A percentile compares a stretch with the other conserved stretches of the same genome.
phyloP scores from a whole-genome alignment of 768 basidiomycete species.

The Kwoniella sp. region DNA sequence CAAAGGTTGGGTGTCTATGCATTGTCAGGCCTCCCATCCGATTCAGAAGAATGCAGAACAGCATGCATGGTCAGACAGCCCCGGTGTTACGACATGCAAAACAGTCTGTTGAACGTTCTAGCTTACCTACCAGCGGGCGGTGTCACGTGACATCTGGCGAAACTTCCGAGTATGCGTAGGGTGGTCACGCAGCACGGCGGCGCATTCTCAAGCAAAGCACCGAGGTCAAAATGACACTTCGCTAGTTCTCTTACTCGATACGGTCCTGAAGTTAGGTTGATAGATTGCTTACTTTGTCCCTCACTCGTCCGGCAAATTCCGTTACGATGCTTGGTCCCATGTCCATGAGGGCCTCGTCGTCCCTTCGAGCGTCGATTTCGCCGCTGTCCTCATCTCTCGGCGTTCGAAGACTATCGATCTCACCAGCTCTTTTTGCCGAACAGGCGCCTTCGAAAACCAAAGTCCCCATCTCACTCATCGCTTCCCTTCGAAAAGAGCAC shows the following conservation, averaged over 20 bases:
- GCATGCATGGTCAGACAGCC: too few species aligned
- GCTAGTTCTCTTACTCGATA: too few species aligned
- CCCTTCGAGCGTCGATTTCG: constrained; percentile 7
- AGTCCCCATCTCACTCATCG: constrained; percentile 74
- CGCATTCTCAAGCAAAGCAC: too few species aligned
- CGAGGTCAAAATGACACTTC: too few species aligned
- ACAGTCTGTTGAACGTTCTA: too few species aligned
- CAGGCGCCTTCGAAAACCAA: constrained; percentile 55
- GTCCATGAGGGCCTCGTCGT: constrained; percentile 7
- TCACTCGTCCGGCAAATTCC: background rate
- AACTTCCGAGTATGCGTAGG: background rate
- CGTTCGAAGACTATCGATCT: constrained; percentile 13
- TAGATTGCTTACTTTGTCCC: background rate
- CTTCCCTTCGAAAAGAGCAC: constrained; percentile 75
- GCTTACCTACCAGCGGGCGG: too few species aligned
- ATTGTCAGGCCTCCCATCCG: too few species aligned
- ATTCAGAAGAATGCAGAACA: too few species aligned
- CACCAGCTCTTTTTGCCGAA: constrained; percentile 4
- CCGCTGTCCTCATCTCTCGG: background rate
- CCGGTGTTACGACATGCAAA: too few species aligned
- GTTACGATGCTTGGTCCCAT: constrained; percentile 10
- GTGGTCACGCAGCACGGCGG: too few species aligned
- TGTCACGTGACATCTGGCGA: background rate
- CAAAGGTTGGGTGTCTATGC: too few species aligned
- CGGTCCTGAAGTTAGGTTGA: too few species aligned